A percentile compares a stretch with the other conserved stretches of the same genome.
Conservation (phyloP, 2,329 filamentous ascomycete species). For the Capronia coronata region DNA sequence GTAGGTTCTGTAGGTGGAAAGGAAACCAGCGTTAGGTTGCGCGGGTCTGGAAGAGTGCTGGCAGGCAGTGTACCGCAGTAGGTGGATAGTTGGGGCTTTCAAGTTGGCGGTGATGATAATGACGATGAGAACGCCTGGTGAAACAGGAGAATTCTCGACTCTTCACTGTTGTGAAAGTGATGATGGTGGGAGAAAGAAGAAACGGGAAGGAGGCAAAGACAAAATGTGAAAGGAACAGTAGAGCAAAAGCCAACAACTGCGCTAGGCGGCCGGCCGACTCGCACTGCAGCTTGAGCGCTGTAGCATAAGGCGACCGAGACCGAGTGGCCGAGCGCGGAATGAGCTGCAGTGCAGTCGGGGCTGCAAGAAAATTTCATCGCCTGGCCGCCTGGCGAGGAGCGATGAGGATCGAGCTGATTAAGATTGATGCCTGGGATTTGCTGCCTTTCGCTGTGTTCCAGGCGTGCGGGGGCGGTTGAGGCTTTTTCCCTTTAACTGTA, state of each 20-base stretch:
- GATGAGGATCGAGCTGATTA: not conserved
- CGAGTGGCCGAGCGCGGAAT: not conserved
- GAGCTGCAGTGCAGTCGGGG: too few relatives aligned
- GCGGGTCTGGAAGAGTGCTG: not conserved
- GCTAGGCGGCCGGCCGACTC: not conserved
- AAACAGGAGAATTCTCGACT: constrained; percentile 15
- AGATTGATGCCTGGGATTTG: not conserved
- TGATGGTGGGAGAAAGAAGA: constrained; percentile 26
- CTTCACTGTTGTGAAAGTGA: constrained; percentile 18
- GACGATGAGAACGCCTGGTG: constrained; percentile 20
- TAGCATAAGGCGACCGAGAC: too few relatives aligned
- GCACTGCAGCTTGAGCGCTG: too few relatives aligned
- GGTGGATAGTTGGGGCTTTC: not conserved
- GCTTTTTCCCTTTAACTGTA: constrained; percentile 1
- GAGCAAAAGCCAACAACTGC: not conserved
- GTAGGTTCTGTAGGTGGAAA: constrained; percentile 9
- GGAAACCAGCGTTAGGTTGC: not conserved
- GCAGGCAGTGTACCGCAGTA: not conserved
- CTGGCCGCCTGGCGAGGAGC: not conserved
- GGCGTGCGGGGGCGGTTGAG: not conserved
- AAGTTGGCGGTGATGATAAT: constrained; percentile 6
- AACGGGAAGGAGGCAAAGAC: constrained; percentile 26
- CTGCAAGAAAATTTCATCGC: not conserved
- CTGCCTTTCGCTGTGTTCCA: not conserved
- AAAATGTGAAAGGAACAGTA: not conserved